Percentiles rank a stretch among this genome's conserved stretches.
These are phyloP conservation scores for Boechera retrofracta DNA, from an alignment of 345 rosid species.

Conservation along the genomic window DNA sequence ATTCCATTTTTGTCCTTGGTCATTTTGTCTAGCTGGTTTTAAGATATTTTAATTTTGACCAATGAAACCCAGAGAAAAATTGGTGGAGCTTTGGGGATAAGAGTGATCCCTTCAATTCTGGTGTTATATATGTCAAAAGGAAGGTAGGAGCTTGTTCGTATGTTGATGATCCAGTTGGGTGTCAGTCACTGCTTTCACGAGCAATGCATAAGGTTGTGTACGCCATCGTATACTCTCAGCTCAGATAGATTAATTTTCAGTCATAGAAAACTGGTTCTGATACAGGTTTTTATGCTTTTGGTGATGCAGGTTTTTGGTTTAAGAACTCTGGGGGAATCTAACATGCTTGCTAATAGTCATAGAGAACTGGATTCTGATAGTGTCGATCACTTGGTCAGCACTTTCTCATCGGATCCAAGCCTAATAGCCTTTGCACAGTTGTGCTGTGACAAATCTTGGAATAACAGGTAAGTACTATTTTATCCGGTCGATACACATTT, in stretches of 20 bases:
- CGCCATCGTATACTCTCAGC: slow-evolving; percentile 10
- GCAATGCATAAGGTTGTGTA: slow-evolving; percentile 91
- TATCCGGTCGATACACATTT: background rate
- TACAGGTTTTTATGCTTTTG: slow-evolving; percentile 21
- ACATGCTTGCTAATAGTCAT: slow-evolving; percentile 43
- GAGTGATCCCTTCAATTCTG: slow-evolving; percentile 80
- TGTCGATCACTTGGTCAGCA: slow-evolving; percentile 89
- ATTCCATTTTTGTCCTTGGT: slow-evolving; percentile 1
- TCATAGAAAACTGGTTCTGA: slow-evolving; percentile 21
- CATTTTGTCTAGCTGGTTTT: slow-evolving; percentile 7
- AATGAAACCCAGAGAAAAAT: slow-evolving; percentile 62
- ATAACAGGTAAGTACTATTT: slow-evolving; percentile 59
- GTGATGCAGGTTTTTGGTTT: slow-evolving; percentile 79
- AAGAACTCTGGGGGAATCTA: slow-evolving; percentile 53
- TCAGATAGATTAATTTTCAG: slow-evolving; percentile 26
- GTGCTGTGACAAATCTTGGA: slow-evolving; percentile 89
- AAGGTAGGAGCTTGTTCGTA: slow-evolving; percentile 98
- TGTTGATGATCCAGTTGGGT: slow-evolving; percentile 92
- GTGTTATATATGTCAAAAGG: slow-evolving; percentile 86
- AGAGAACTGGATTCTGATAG: slow-evolving; percentile 61
- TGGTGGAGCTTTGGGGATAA: slow-evolving; percentile 86
- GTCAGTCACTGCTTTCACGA: slow-evolving; percentile 90
- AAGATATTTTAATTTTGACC: slow-evolving; percentile 20
- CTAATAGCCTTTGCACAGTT: slow-evolving; percentile 89
- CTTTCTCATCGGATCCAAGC: slow-evolving; percentile 97